phyloP scores from a whole-genome alignment of 345 rosid genomes.

The Eutrema heterophyllum region DNA sequence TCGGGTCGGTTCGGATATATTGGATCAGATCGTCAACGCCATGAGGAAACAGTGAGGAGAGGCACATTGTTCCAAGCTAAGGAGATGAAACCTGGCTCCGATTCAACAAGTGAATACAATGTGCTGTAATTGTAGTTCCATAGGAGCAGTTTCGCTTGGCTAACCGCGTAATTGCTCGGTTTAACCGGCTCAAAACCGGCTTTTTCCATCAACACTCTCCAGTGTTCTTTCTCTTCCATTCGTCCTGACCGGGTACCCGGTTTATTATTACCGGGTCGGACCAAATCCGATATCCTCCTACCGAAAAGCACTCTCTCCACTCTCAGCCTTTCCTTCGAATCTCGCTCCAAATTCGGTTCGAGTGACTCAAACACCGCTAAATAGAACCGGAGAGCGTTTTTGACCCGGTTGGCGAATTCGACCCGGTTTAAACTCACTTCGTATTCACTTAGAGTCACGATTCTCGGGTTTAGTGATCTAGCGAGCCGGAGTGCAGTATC shows the following conservation, averaged over 20 bases:
- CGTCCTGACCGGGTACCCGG: slow-evolving; percentile 46
- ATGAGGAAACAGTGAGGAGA: slow-evolving; percentile 76
- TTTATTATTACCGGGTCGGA: slow-evolving; percentile 36
- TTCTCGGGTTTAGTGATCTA: slow-evolving; percentile 51
- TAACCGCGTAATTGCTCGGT: slow-evolving; percentile 71
- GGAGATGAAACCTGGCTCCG: slow-evolving; percentile 63
- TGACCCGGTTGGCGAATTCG: slow-evolving; percentile 52
- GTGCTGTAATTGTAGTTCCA: slow-evolving; percentile 75
- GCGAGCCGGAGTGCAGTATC: slow-evolving; percentile 56
- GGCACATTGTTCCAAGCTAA: slow-evolving; percentile 79
- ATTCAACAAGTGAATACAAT: slow-evolving; percentile 52
- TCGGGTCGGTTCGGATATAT: not conserved
- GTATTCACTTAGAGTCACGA: slow-evolving; percentile 80
- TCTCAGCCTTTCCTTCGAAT: slow-evolving; percentile 51
- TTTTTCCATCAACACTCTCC: slow-evolving; percentile 60
- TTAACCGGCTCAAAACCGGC: slow-evolving; percentile 58
- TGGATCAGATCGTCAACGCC: slow-evolving; percentile 46
- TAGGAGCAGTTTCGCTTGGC: slow-evolving; percentile 66
- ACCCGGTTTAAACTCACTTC: slow-evolving; percentile 65
- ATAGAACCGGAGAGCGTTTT: slow-evolving; percentile 63
- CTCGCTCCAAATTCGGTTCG: slow-evolving; percentile 63
- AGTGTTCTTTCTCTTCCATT: slow-evolving; percentile 63
- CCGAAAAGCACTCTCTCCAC: slow-evolving; percentile 72
- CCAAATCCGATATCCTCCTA: slow-evolving; percentile 46
- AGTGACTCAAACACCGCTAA: slow-evolving; percentile 72